Conservation (phyloP, 139 green algal genomes). For the Haematococcus lacustris region DNA sequence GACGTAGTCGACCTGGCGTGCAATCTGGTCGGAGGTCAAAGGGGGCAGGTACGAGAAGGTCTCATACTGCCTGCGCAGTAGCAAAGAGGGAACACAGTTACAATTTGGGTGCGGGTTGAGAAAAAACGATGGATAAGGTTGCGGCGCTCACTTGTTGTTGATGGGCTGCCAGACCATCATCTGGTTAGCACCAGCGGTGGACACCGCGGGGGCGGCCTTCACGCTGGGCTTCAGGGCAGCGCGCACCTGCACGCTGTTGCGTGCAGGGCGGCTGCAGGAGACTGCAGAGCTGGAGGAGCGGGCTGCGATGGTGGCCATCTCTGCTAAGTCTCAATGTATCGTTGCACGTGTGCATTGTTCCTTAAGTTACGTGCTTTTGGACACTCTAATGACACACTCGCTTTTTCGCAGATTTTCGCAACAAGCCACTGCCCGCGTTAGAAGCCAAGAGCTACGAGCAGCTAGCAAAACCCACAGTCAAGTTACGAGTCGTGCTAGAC, state of each 20-base stretch:
- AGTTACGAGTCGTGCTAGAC: too few relatives aligned
- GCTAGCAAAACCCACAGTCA: too few relatives aligned
- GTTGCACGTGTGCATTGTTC: too few relatives aligned
- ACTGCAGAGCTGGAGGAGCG: conserved; percentile 14
- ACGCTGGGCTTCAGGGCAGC: conserved; percentile 22
- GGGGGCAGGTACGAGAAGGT: conserved; percentile 98
- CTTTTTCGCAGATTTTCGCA: too few relatives aligned
- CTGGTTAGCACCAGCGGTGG: conserved; percentile 39
- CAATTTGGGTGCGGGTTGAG: too few relatives aligned
- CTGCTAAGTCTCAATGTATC: too few relatives aligned
- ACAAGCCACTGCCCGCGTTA: too few relatives aligned
- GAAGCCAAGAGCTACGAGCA: too few relatives aligned
- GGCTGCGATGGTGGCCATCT: conserved; percentile 27
- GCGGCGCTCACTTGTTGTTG: conserved; percentile 79
- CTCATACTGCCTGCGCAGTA: conserved; percentile 94
- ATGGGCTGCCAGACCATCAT: conserved; percentile 69
- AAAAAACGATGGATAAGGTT: not conserved
- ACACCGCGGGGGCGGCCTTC: conserved; percentile 36
- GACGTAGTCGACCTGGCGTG: conserved; percentile 93
- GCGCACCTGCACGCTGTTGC: conserved; percentile 3
- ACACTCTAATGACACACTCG: too few relatives aligned
- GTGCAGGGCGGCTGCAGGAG: conserved; percentile 3
- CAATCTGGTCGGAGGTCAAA: conserved; percentile 83
- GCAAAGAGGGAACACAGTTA: too few relatives aligned
- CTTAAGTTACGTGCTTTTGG: too few relatives aligned